A percentile compares a stretch with the other conserved stretches of the same genome.
These are phyloP conservation scores for Acanthamoeba rhysodes DNA, from an alignment of 208 protist genomes.

Conservation along the genomic window DNA sequence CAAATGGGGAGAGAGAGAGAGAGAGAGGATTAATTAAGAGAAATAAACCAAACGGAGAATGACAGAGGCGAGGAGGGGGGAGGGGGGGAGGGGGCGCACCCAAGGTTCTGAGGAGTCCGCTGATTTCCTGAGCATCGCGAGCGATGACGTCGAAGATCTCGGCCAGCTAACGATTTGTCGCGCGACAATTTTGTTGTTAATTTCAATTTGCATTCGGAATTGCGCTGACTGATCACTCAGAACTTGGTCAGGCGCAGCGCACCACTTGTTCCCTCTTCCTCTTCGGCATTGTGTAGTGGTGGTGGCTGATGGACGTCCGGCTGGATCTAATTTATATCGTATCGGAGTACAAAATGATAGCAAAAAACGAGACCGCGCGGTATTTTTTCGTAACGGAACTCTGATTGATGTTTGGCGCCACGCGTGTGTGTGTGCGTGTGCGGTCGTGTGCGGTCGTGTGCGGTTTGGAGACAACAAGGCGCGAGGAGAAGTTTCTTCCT, in stretches of 20 bases:
- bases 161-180: neutral
- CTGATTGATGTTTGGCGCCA: no score
- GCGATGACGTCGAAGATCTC: conserved; percentile 60
- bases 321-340: neutral
- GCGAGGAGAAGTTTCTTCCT: no score
- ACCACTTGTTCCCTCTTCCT: conserved; percentile 70
- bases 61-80: no score
- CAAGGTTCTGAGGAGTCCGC: neutral
- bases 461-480: no score
- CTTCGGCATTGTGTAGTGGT: neutral
- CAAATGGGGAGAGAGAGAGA: no score
- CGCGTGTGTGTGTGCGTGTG: no score
- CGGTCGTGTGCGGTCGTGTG: no score
- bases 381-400: no score
- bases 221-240: neutral
- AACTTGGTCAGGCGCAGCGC: neutral
- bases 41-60: neutral
- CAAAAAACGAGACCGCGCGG: no score
- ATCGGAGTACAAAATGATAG: no score
- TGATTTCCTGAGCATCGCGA: conserved; percentile 63
- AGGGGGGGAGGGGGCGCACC: neutral
- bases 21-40: no score
- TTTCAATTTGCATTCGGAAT: neutral
- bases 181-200: neutral
- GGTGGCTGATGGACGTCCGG: neutral